These are phyloP conservation scores for Periconia sp. DNA, from an alignment of 2,329 filamentous ascomycete genomes.

Conservation along the genomic window DNA sequence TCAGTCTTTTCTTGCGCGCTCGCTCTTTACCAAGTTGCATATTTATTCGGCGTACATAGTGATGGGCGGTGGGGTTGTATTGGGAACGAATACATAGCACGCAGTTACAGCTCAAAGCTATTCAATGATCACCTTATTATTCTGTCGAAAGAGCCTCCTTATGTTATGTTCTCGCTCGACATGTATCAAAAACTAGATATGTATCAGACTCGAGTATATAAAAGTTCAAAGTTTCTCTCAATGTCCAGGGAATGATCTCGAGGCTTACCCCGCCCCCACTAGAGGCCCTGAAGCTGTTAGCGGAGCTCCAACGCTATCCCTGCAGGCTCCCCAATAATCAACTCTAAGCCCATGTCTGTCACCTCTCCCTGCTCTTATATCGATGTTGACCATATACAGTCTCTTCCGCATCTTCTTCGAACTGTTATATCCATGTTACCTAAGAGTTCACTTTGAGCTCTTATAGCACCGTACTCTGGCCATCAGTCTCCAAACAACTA, in stretches of 20 bases:
- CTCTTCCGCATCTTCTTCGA: background rate
- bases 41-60: slow-evolving; percentile 4
- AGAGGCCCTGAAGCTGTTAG: background rate
- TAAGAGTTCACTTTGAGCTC: background rate
- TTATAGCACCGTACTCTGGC: background rate
- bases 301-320: background rate
- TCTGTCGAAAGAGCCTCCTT: too few species aligned
- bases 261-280: background rate
- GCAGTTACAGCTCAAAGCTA: too few species aligned
- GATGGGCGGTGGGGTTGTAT: background rate
- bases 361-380: background rate
- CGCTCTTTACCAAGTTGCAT: slow-evolving; percentile 22
- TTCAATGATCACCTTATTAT: too few species aligned
- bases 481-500: background rate
- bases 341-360: background rate
- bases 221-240: too few species aligned
- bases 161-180: too few species aligned
- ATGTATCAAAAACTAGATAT: too few species aligned
- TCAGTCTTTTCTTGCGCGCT: slow-evolving; percentile 22
- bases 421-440: background rate
- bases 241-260: too few species aligned
- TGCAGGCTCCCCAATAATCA: background rate
- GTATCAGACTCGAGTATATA: too few species aligned
- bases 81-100: too few species aligned
- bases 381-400: background rate